Conservation (phyloP, 2,329 filamentous ascomycete species). For the Gremmenia infestans region DNA sequence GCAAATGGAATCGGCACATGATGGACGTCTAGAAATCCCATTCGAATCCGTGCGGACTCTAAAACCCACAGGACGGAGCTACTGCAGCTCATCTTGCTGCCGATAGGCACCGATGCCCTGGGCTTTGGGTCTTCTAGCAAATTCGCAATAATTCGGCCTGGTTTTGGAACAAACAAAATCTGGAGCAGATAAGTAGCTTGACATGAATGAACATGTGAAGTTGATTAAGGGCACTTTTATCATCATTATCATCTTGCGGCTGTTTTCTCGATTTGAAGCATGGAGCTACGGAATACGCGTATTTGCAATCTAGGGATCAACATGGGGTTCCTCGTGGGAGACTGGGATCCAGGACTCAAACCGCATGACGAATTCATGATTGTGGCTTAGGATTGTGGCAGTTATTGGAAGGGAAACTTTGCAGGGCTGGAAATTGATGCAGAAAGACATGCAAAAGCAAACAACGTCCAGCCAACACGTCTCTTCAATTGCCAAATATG, state of each 20-base stretch:
- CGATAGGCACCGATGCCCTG: slow-evolving; percentile 20
- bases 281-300: no score
- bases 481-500: not conserved
- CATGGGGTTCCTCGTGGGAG: slow-evolving; percentile 20
- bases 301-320: no score
- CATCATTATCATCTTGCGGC: no score
- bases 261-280: no score
- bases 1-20: slow-evolving; percentile 1
- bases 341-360: slow-evolving; percentile 18
- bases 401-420: slow-evolving; percentile 13
- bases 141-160: slow-evolving; percentile 5
- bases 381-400: slow-evolving; percentile 14
- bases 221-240: no score
- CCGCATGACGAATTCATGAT: slow-evolving; percentile 11
- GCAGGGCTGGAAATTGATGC: slow-evolving; percentile 20
- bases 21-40: slow-evolving; percentile 19
- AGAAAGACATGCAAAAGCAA: slow-evolving; percentile 9
- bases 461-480: slow-evolving; percentile 1
- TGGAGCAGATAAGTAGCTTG: no score
- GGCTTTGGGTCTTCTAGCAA: slow-evolving; percentile 19
- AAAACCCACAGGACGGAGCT: slow-evolving; percentile 18
- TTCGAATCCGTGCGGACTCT: slow-evolving; percentile 15
- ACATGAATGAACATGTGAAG: no score
- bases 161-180: no score
- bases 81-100: slow-evolving; percentile 32